These are phyloP conservation scores for Fraxinus quadrangulata DNA, from an alignment of 257 asterid species.

Conservation along the genomic window DNA sequence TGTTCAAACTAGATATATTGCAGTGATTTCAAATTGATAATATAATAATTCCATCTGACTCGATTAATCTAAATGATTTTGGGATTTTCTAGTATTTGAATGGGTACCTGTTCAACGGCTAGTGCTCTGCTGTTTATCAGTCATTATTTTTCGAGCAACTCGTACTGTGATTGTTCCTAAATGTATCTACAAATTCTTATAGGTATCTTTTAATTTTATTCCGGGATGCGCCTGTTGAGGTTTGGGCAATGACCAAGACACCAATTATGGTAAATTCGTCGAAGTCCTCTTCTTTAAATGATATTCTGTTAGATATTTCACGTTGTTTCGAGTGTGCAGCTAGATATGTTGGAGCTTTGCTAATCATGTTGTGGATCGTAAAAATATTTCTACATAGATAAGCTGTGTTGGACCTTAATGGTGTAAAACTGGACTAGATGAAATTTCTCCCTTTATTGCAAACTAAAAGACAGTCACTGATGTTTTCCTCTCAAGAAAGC, in stretches of 20 bases:
- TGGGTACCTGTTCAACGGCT: neutral
- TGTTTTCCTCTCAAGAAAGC: neutral
- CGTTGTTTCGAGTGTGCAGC: neutral
- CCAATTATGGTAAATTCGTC: slow-evolving; percentile 79
- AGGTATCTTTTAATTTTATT: slow-evolving; percentile 93
- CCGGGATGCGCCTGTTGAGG: slow-evolving; percentile 99
- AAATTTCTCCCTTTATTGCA: slow-evolving; percentile 8
- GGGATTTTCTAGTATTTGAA: neutral
- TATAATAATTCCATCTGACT: neutral
- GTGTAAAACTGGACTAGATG: slow-evolving; percentile 15
- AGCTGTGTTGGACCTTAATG: neutral
- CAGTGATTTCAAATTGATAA: slow-evolving; percentile 13
- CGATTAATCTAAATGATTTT: slow-evolving; percentile 1
- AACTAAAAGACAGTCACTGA: neutral
- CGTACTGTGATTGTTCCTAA: slow-evolving; percentile 19
- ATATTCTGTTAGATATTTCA: neutral
- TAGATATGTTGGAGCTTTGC: neutral
- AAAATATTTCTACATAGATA: neutral
- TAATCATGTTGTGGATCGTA: neutral
- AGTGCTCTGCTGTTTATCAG: slow-evolving; percentile 7
- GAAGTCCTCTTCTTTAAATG: slow-evolving; percentile 23
- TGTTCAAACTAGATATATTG: slow-evolving; percentile 6
- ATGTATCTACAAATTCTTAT: slow-evolving; percentile 32
- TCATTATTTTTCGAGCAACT: neutral
- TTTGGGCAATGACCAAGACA: slow-evolving; percentile 99